These are phyloP conservation scores for Saraca asoca DNA, from an alignment of 331 rosid genomes.

Conservation along the genomic window DNA sequence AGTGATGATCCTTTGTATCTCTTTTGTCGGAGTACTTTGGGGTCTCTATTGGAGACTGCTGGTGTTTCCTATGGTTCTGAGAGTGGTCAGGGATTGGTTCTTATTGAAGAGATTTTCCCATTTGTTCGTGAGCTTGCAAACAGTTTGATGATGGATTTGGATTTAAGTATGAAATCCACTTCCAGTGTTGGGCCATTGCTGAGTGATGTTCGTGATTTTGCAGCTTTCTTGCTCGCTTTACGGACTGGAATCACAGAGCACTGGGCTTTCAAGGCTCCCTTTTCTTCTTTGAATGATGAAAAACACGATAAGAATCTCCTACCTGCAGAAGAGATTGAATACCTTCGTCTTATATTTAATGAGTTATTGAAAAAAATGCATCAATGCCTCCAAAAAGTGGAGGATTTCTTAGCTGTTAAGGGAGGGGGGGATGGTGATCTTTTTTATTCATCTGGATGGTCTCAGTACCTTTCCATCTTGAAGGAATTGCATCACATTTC, in stretches of 20 bases:
- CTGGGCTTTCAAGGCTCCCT: constrained; percentile 29
- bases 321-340: constrained; percentile 46
- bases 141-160: constrained; percentile 53
- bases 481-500: constrained; percentile 60
- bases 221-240: constrained; percentile 47
- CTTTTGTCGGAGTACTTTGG: constrained; percentile 52
- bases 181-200: constrained; percentile 9
- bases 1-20: constrained; percentile 56
- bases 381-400: constrained; percentile 53
- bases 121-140: constrained; percentile 55
- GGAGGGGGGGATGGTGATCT: constrained; percentile 30
- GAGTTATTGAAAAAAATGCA: constrained; percentile 55
- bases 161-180: constrained; percentile 30
- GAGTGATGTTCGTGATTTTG: constrained; percentile 52
- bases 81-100: constrained; percentile 28
- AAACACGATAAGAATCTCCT: constrained; percentile 31
- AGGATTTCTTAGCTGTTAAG: constrained; percentile 40
- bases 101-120: constrained; percentile 47
- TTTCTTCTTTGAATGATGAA: constrained; percentile 12
- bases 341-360: constrained; percentile 39
- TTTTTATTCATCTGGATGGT: constrained; percentile 37
- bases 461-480: constrained; percentile 58
- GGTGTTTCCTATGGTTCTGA: constrained; percentile 25
- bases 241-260: constrained; percentile 28
- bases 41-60: constrained; percentile 42